These are phyloP conservation scores for Phytomonas francai DNA, from an alignment of 208 protist genomes.

Conservation along the genomic window DNA sequence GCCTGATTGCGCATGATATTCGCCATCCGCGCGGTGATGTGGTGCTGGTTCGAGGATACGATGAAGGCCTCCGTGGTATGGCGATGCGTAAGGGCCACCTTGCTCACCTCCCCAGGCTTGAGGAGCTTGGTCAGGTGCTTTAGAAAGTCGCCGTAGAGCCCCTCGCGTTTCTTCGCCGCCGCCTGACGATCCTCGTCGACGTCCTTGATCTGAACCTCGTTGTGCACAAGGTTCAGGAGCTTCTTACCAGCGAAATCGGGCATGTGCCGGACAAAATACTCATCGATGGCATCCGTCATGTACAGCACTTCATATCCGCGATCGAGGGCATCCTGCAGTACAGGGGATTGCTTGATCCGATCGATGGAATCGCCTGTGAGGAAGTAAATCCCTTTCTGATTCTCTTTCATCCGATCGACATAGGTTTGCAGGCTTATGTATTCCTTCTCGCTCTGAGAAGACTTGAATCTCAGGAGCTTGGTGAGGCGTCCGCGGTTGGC, in stretches of 20 bases:
- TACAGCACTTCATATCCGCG: slow-evolving; percentile 90
- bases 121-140: slow-evolving; percentile 79
- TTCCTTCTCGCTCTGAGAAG: slow-evolving; percentile 62
- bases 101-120: slow-evolving; percentile 60
- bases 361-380: slow-evolving; percentile 75
- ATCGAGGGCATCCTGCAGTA: slow-evolving; percentile 74
- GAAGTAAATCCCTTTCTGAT: slow-evolving; percentile 94
- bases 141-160: slow-evolving; percentile 84
- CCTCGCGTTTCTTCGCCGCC: slow-evolving; percentile 85
- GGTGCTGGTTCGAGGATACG: slow-evolving; percentile 90
- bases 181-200: slow-evolving; percentile 48
- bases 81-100: slow-evolving; percentile 91
- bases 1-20: slow-evolving; percentile 96
- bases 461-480: slow-evolving; percentile 96
- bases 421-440: slow-evolving; percentile 87
- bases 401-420: slow-evolving; percentile 91
- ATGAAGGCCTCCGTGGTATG: slow-evolving; percentile 91
- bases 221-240: slow-evolving; percentile 95
- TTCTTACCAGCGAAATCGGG: slow-evolving; percentile 94
- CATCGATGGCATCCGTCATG: slow-evolving; percentile 97
- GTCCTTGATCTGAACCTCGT: slow-evolving; percentile 92
- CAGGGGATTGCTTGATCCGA: slow-evolving; percentile 73
- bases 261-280: slow-evolving; percentile 93
- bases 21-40: slow-evolving; percentile 96
- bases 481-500: slow-evolving; percentile 93